Evolutionary conservation across 345 rosid genomes (phyloP), one percentile per base, ranked within the genome.

Genomic region (Sisymbrium altissimum): DNA sequence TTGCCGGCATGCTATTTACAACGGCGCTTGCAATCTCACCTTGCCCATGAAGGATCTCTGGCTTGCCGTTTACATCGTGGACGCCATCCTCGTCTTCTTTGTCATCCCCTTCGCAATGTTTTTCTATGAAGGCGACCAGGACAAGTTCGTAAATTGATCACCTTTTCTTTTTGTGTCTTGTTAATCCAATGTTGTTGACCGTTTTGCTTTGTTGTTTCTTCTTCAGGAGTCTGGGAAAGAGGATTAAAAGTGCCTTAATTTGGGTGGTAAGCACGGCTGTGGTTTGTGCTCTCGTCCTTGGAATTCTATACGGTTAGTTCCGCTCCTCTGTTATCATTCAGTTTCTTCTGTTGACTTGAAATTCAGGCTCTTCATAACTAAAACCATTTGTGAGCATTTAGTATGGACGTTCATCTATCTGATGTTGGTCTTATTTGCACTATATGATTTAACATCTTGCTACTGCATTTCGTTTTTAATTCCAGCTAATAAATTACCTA

Each of bases 51-150:
- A 96, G 81, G 94, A 87, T 75, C 96, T 96, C 9, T 96, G 99
- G 99, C 89, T 96, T 33, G 91, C 92, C 1, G 64, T 96, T 29
- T 96, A 96, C 70, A 92, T 96, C 12, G 64, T 89, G 0, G 98
- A 92, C 35, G 98, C 98, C 4, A 76, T 90, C 53, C 96, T 96
- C 32, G 99, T 92, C 7, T 96, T 96, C 90, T 96, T 96, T 68
- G 59, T 92, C 4, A 96, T 96, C 64, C 99, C 99, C 17, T 96
- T 96, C 64, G 96, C 99, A 0, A 96, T 96, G 99, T 96, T 96
- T 81, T 96, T 81, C 89, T 96, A 96, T 77, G 99, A 96, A 82
- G 99, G 98, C 62, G 99, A 96, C 82, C 99, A 90, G 88, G 99
- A 96, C 82, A 92, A 89, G 99, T 96, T 60, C 55, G 96, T 84